Conservation (phyloP, 176 grass and related monocot species). For the bread wheat (Triticum aestivum) region IWGSC_CS_RefSeq_v2.1 NC_057813.1:450263825-450264324, state of each 20-base stretch:
- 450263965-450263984: not conserved
- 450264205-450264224: too few relatives aligned
- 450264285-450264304: not conserved
- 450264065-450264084: not conserved
- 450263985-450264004: not conserved
- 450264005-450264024: not conserved
- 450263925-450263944: slow-evolving; percentile 55
- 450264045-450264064: not conserved
- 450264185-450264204: not conserved
- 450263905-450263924: slow-evolving; percentile 55
- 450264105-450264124: not conserved
- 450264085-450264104: not conserved
- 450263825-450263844: slow-evolving; percentile 67
- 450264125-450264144: not conserved
- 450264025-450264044: not conserved
- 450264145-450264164: not conserved
- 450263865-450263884: slow-evolving; percentile 68
- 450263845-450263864: slow-evolving; percentile 52
- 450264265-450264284: too few relatives aligned
- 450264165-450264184: not conserved
- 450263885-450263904: slow-evolving; percentile 66
- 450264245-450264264: too few relatives aligned
- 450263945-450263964: slow-evolving; percentile 52
- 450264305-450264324: not conserved
- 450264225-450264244: too few relatives aligned